Conservation (phyloP, 805 yeast genomes). For the Wickerhamiella occidentalis region DNA sequence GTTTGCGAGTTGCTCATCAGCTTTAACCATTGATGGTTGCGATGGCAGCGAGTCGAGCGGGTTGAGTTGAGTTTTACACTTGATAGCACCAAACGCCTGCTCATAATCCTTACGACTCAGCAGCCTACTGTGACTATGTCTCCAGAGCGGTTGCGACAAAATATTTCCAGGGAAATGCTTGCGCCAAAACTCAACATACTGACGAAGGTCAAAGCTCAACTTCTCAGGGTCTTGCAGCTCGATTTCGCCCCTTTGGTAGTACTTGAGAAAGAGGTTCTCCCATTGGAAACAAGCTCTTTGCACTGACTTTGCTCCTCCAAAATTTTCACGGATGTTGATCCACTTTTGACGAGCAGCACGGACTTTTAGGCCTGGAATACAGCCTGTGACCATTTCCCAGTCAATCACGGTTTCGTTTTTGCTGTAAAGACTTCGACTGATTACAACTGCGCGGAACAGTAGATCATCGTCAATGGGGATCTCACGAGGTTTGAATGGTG, state of each 20-base stretch:
- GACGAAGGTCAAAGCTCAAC: slow-evolving; percentile 37
- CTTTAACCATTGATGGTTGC: slow-evolving; percentile 56
- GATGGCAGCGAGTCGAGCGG: slow-evolving; percentile 34
- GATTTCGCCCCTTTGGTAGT: slow-evolving; percentile 42
- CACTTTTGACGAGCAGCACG: slow-evolving; percentile 49
- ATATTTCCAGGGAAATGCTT: slow-evolving; percentile 33
- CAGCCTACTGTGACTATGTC: slow-evolving; percentile 19
- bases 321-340: slow-evolving; percentile 51
- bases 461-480: slow-evolving; percentile 33
- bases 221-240: slow-evolving; percentile 29
- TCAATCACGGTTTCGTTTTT: slow-evolving; percentile 38
- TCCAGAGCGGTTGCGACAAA: slow-evolving; percentile 20
- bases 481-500: background rate
- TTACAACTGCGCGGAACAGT: slow-evolving; percentile 52
- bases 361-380: slow-evolving; percentile 35
- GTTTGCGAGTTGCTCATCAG: slow-evolving; percentile 41
- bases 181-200: slow-evolving; percentile 55
- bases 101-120: slow-evolving; percentile 37
- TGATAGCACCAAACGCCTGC: slow-evolving; percentile 30
- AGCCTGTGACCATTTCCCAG: slow-evolving; percentile 47
- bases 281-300: slow-evolving; percentile 45
- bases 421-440: slow-evolving; percentile 40
- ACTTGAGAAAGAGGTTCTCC: slow-evolving; percentile 50
- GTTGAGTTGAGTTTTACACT: slow-evolving; percentile 23
- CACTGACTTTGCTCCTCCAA: slow-evolving; percentile 49